These are phyloP conservation scores for Diplotaxis tenuifolia DNA, from an alignment of 345 rosid species.

Conservation along the genomic window DNA sequence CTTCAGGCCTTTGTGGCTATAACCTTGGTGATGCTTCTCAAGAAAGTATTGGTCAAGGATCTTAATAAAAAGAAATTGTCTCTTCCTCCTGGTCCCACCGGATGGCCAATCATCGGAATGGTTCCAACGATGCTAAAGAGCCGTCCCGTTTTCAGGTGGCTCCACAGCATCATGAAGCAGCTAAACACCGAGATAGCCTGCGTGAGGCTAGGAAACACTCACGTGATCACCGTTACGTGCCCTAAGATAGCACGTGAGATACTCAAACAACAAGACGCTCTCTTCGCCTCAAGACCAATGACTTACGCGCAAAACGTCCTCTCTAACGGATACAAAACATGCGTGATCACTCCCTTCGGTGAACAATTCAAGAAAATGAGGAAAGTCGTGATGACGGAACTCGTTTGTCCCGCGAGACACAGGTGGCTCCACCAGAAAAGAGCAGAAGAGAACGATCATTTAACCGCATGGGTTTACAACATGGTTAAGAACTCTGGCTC, in stretches of 20 bases:
- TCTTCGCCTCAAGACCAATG: constrained; percentile 40
- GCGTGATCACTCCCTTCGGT: constrained; percentile 33
- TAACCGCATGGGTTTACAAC: constrained; percentile 39
- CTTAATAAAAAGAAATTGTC: background rate
- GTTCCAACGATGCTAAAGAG: constrained; percentile 38
- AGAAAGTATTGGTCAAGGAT: constrained; percentile 2
- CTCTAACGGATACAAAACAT: constrained; percentile 33
- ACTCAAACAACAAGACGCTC: constrained; percentile 42
- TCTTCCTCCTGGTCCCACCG: constrained; percentile 16
- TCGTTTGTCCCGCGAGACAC: constrained; percentile 42
- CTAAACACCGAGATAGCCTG: constrained; percentile 48
- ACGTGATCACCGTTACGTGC: constrained; percentile 44
- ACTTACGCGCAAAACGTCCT: constrained; percentile 30
- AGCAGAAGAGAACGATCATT: constrained; percentile 42
- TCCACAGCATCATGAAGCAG: constrained; percentile 46
- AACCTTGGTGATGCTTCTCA: constrained; percentile 29
- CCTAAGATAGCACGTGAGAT: constrained; percentile 45
- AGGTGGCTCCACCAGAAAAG: constrained; percentile 43
- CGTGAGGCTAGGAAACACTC: constrained; percentile 41
- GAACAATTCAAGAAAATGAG: constrained; percentile 58
- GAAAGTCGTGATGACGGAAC: constrained; percentile 38
- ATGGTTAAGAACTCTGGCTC: constrained; percentile 31
- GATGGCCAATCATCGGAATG: constrained; percentile 48
- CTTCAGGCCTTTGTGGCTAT: constrained; percentile 37
- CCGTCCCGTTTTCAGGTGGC: constrained; percentile 45